Evolutionary conservation across 1,284 basidiomycete species (phyloP).

Genomic region (Melanopsichium pennsylvanicum): DNA sequence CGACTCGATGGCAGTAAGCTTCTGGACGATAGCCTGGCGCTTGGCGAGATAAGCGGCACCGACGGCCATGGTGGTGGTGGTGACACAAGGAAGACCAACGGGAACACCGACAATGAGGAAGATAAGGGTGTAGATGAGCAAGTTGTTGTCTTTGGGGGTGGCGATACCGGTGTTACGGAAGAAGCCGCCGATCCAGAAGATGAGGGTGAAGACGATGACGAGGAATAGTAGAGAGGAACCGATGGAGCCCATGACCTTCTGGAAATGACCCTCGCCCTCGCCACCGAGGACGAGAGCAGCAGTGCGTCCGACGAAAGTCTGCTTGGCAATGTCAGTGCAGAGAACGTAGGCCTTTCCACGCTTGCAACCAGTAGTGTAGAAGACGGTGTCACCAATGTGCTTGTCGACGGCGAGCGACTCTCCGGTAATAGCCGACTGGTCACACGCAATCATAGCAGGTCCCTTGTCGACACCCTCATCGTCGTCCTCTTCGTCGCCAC

Average conservation of each 20-base stretch:
- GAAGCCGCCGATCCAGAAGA: constrained; percentile 69
- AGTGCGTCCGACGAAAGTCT: constrained; percentile 69
- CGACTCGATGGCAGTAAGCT: constrained; percentile 72
- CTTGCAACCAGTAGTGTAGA: constrained; percentile 69
- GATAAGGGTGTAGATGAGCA: constrained; percentile 70
- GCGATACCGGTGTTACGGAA: constrained; percentile 69
- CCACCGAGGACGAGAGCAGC: constrained; percentile 68
- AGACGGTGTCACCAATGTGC: constrained; percentile 70
- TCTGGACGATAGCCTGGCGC: constrained; percentile 73
- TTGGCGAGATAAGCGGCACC: constrained; percentile 72
- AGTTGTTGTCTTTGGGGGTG: constrained; percentile 69
- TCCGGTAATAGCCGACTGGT: constrained; percentile 71
- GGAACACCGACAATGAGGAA: constrained; percentile 72
- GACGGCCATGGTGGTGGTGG: constrained; percentile 71
- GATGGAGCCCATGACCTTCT: constrained; percentile 70
- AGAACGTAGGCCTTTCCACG: constrained; percentile 70
- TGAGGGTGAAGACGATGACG: constrained; percentile 70
- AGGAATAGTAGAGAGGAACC: constrained; percentile 70
- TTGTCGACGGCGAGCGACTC: constrained; percentile 72
- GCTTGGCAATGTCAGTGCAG: constrained; percentile 69
- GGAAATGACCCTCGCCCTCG: constrained; percentile 69
- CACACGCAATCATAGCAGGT: constrained; percentile 69
- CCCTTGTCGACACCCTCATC: constrained; percentile 68
- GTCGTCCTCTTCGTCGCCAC: constrained; percentile 65
- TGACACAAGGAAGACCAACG: constrained; percentile 71